Evolutionary conservation across 371 early-diverging fungal species (phyloP), one percentile per base, ranked within the genome.

Genomic region (Chytridium lagenaria): DNA sequence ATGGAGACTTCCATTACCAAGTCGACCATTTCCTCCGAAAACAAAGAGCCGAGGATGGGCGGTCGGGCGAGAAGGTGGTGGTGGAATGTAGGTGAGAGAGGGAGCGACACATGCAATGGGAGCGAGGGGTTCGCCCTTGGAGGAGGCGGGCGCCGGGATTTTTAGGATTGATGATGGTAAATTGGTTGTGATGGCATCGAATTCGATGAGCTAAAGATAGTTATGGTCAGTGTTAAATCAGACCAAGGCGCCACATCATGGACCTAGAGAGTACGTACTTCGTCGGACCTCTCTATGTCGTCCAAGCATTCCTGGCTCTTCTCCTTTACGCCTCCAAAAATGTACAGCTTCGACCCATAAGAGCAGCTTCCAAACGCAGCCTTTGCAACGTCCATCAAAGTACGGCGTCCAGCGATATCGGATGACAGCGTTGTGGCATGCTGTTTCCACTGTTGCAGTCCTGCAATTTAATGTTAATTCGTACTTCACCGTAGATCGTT

Each of bases 311-410:
- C 19, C 26, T 68, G 26, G 26, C 50, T 22, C 51, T 31, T 55
- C 57, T 55, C 61, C 61, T 31, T 61, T 7, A 23, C 61, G 7
- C 68, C 68, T 16, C 68, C 68, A 51, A 51, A 68, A 5, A 68
- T 68, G 52, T 68, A 68, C 33, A 68, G 2, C 50, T 28, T 50
- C 1, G 68, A 68, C 1, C 51, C 68, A 34, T 49, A 22, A 22
- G 50, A 49, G 2, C 30, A 5, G 34, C 19, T 23, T 34, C 68
- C 68, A 33, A 68, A 68, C 51, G 39, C 44, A 5, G 66, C 39
- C 44, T 30, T 37, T 44, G 44, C 66, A 31, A 61, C 34, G 36
- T 61, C 61, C 12, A 22, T 12, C 61, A 61, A 5, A 2, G 16
- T 61, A 5, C 34, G 3, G 7, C 23, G 36, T 28, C 36, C 55